Base-by-base conservation (phyloP, 2,329 filamentous ascomycete species). In the Triangularia verruculosa region DNA sequence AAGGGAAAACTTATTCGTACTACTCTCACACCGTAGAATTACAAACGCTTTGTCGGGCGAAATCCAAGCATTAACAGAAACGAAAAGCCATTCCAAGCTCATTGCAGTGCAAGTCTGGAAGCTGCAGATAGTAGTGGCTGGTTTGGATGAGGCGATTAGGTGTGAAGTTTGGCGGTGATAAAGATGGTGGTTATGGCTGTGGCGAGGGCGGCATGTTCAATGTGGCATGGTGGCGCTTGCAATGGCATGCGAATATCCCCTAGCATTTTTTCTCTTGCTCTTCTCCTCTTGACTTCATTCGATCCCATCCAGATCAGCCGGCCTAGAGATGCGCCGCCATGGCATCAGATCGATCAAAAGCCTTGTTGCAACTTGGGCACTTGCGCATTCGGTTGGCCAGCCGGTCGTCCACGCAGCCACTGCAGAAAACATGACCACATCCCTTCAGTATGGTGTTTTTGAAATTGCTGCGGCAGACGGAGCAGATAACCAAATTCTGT, bases 381-480 rank as follows among this genome's bases (percentile, higher is more conserved):
- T 98, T 98, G 69, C 95, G 86, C 79, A 94, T 93, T 34, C 95
- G 90, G 72, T 95, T 96, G 54, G 87, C 87, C 66, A 97, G 88
- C 63, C 95, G 89, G 72, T 96, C 90, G 68, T 97, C 92, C 24
- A 98, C 90, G 74, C 95, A 99, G 56, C 88, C 84, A 73, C 89
- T 89, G 83, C 95, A 99, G 77, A 98, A 97, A 57, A 96, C 86
- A 76, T 99, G 95, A 1, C 95, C 95, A 75, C 95, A 99, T 0
- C 91, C 93, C 78, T 95, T 96, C 75, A 99, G 85, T 9, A 89
- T 90, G 0, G 93, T 96, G 73, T 98, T 92, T 78, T 98, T 98
- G 80, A 97, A 93, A 70, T 94, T 92, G 72, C 87, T 89, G 70
- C 92, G 91, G 79, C 96, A 99, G 58, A 98, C 91, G 11, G 92